Evolutionary conservation across 768 basidiomycete species (phyloP).

Genomic region (Scleroderma bovista): DNA sequence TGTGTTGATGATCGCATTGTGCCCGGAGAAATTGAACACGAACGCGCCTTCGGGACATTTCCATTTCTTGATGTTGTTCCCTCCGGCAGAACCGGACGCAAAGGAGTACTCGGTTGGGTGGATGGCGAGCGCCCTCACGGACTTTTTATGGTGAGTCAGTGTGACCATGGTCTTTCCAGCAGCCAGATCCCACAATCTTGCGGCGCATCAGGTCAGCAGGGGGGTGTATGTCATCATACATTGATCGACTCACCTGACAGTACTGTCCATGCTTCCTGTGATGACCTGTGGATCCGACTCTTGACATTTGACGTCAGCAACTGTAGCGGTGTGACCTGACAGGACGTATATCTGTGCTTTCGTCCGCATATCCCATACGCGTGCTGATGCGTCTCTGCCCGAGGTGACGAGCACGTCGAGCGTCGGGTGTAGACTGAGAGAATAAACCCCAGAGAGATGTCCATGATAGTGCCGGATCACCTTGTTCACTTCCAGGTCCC

Average conservation of each 20-base stretch:
- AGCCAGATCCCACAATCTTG: slow-evolving; percentile 92
- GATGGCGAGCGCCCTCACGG: slow-evolving; percentile 87
- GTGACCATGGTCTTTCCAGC: slow-evolving; percentile 97
- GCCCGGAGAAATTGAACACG: slow-evolving; percentile 94
- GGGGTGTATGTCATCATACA: neutral
- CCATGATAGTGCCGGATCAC: slow-evolving; percentile 99
- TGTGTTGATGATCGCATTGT: slow-evolving; percentile 97
- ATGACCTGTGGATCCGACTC: slow-evolving; percentile 98
- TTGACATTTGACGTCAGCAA: slow-evolving; percentile 94
- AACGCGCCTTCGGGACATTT: slow-evolving; percentile 95
- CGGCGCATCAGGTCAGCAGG: slow-evolving; percentile 2
- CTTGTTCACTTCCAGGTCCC: slow-evolving; percentile 98
- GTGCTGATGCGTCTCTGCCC: slow-evolving; percentile 93
- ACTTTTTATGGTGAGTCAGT: slow-evolving; percentile 99
- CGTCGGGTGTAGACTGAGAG: slow-evolving; percentile 89
- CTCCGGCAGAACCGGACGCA: slow-evolving; percentile 93
- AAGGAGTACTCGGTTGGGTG: slow-evolving; percentile 98
- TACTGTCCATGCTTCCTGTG: slow-evolving; percentile 97
- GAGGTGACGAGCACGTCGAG: slow-evolving; percentile 93
- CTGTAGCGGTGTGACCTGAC: slow-evolving; percentile 89
- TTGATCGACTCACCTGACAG: slow-evolving; percentile 61
- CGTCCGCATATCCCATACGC: slow-evolving; percentile 99
- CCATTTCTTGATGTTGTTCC: slow-evolving; percentile 99
- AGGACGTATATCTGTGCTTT: slow-evolving; percentile 94
- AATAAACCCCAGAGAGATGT: slow-evolving; percentile 96